Evolutionary conservation across 768 basidiomycete species (phyloP).

Genomic region (Chiua virens): DNA sequence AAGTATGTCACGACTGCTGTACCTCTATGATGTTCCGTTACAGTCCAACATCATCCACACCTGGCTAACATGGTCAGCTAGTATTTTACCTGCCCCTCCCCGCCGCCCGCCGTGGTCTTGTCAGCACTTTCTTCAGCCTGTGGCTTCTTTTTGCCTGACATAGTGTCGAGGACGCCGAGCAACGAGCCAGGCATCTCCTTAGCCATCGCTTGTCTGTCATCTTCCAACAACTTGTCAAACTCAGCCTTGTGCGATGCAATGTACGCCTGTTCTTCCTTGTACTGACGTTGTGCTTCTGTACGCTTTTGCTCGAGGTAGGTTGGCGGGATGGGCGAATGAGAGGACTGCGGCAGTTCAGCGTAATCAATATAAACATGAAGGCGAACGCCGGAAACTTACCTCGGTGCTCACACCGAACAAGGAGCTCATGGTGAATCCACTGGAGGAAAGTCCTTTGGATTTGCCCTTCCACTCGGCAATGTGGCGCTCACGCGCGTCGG

Average conservation of each 20-base stretch:
- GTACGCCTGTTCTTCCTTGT: slow-evolving; percentile 54
- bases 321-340: slow-evolving; percentile 38
- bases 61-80: not conserved
- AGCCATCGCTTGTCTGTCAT: slow-evolving; percentile 48
- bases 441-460: slow-evolving; percentile 37
- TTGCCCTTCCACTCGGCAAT: slow-evolving; percentile 77
- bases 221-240: slow-evolving; percentile 51
- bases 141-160: slow-evolving; percentile 26
- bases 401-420: slow-evolving; percentile 39
- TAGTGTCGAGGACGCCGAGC: slow-evolving; percentile 30
- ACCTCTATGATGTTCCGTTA: too few relatives aligned
- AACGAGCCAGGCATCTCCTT: slow-evolving; percentile 47
- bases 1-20: too few relatives aligned
- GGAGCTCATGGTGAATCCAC: slow-evolving; percentile 44
- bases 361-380: not conserved
- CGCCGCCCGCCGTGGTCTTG: slow-evolving; percentile 11
- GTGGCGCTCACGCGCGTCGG: slow-evolving; percentile 73
- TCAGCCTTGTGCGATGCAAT: slow-evolving; percentile 49
- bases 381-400: slow-evolving; percentile 20
- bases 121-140: not conserved
- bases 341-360: slow-evolving; percentile 6
- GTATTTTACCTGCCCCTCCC: slow-evolving; percentile 6
- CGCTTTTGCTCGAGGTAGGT: slow-evolving; percentile 56
- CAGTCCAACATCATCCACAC: too few relatives aligned
- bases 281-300: slow-evolving; percentile 48